Evolutionary conservation across 495 filamentous ascomycete genomes (phyloP).

Genomic region (Penicillium pulvis): DNA sequence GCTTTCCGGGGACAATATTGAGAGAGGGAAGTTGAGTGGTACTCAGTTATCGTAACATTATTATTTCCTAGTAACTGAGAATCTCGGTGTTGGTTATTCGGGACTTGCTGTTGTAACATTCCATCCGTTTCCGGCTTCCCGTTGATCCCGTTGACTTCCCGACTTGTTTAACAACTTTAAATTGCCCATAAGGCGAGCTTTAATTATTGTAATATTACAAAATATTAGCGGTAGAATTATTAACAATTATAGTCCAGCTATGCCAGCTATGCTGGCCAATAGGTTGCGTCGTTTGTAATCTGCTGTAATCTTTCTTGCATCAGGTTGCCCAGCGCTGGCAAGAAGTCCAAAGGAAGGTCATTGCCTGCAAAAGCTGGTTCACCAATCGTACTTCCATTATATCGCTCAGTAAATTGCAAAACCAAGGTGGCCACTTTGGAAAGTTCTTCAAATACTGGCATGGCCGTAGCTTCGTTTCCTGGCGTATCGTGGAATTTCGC

Average conservation of each 20-base stretch:
- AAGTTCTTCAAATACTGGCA: conserved; percentile 17
- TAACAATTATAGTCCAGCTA: too few relatives aligned
- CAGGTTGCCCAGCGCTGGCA: conserved; percentile 1
- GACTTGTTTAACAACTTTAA: too few relatives aligned
- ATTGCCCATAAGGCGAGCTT: too few relatives aligned
- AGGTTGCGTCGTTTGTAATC: neutral
- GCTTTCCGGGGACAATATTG: neutral
- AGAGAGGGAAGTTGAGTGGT: neutral
- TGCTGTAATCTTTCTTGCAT: conserved; percentile 3
- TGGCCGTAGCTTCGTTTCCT: neutral
- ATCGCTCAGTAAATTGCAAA: conserved; percentile 19
- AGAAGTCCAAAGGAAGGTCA: conserved; percentile 1
- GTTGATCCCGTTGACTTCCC: neutral
- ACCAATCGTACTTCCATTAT: conserved; percentile 6
- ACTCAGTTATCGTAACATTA: neutral
- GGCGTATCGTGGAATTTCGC: neutral
- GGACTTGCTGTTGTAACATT: neutral
- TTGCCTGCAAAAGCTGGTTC: neutral
- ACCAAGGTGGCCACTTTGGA: conserved; percentile 19
- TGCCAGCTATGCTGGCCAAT: neutral
- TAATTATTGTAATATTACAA: too few relatives aligned
- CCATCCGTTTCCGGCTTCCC: neutral
- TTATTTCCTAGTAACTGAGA: neutral
- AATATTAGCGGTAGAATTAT: too few relatives aligned
- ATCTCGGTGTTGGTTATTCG: neutral